These are phyloP conservation scores for Solanum tarijense DNA, from an alignment of 257 asterid genomes.

Conservation along the genomic window DNA sequence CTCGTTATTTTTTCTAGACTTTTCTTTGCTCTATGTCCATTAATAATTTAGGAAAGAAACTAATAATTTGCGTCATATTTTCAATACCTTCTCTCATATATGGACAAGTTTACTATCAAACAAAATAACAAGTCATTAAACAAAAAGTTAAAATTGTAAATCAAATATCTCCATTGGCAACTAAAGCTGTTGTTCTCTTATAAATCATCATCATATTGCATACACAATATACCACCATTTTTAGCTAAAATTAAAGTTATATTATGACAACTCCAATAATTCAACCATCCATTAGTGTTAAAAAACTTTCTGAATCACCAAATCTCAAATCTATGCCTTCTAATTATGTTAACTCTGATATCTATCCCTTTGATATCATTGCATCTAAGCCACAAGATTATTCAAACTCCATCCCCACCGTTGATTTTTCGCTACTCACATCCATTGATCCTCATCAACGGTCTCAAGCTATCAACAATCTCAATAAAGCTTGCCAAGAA, in stretches of 20 bases:
- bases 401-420: slow-evolving; percentile 23
- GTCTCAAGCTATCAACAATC: slow-evolving; percentile 30
- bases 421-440: slow-evolving; percentile 35
- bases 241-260: background rate
- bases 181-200: background rate
- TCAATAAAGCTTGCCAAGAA: slow-evolving; percentile 35
- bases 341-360: slow-evolving; percentile 22
- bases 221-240: background rate
- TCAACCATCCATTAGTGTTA: slow-evolving; percentile 4
- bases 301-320: slow-evolving; percentile 28
- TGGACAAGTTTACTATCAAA: background rate
- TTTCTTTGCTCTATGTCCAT: no score
- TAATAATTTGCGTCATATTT: no score
- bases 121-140: background rate
- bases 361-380: slow-evolving; percentile 8
- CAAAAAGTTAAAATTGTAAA: background rate
- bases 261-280: background rate
- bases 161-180: background rate
- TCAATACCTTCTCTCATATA: no score
- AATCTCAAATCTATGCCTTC: slow-evolving; percentile 41
- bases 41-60: no score
- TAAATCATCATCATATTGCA: background rate
- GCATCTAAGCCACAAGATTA: slow-evolving; percentile 17
- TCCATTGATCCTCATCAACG: slow-evolving; percentile 18
- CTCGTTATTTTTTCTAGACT: no score